These are phyloP conservation scores for Sclerotiophoma versabilis DNA, from an alignment of 2,329 filamentous ascomycete genomes.

Conservation along the genomic window DNA sequence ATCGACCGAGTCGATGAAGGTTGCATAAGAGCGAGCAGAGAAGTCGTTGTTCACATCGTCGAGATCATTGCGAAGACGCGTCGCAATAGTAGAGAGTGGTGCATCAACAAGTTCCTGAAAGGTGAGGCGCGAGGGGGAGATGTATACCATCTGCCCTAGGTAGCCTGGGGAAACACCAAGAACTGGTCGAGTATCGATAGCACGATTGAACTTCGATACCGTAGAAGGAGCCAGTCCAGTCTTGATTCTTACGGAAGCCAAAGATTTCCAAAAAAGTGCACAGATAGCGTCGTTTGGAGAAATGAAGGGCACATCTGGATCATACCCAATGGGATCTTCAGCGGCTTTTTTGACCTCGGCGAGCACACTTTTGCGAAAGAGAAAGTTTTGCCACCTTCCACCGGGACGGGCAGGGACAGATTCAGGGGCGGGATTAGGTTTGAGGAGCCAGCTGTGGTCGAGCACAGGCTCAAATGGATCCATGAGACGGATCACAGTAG, in stretches of 20 bases:
- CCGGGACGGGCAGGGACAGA: slow-evolving; percentile 11
- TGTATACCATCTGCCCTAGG: slow-evolving; percentile 40
- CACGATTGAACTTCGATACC: slow-evolving; percentile 34
- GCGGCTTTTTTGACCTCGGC: slow-evolving; percentile 24
- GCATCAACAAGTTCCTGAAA: slow-evolving; percentile 27
- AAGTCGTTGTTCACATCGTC: slow-evolving; percentile 29
- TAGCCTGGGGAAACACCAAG: slow-evolving; percentile 33
- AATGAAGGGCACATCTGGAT: slow-evolving; percentile 31
- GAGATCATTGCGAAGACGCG: slow-evolving; percentile 30
- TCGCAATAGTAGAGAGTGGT: slow-evolving; percentile 23
- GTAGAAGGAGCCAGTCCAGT: slow-evolving; percentile 6
- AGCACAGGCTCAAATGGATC: slow-evolving; percentile 21
- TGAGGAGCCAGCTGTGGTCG: slow-evolving; percentile 19
- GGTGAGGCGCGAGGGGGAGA: slow-evolving; percentile 24
- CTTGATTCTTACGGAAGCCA: slow-evolving; percentile 34
- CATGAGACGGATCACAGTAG: slow-evolving; percentile 28
- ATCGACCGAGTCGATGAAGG: slow-evolving; percentile 33
- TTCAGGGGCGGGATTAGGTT: slow-evolving; percentile 6
- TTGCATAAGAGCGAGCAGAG: slow-evolving; percentile 40
- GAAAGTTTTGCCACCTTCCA: slow-evolving; percentile 28
- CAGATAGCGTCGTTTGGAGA: slow-evolving; percentile 43
- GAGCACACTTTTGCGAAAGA: slow-evolving; percentile 21
- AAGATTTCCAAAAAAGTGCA: slow-evolving; percentile 46
- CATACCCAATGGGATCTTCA: slow-evolving; percentile 22
- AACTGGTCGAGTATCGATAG: slow-evolving; percentile 37